A percentile compares a stretch with the other conserved stretches of the same genome.
Conservation (phyloP, 768 basidiomycete genomes). For the Podaxis rugospora region DNA sequence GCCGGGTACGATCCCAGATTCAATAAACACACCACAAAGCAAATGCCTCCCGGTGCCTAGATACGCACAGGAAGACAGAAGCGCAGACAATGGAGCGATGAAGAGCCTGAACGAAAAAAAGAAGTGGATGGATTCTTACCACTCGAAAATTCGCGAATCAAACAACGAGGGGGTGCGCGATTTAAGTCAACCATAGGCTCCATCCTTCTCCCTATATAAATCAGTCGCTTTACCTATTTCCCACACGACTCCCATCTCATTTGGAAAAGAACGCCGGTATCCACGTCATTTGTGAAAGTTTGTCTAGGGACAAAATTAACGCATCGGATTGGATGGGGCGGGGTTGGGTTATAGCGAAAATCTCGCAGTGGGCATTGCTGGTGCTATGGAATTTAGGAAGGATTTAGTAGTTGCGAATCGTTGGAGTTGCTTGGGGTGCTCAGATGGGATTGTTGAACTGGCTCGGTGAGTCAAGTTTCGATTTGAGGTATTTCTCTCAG, state of each 20-base stretch:
- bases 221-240: not conserved
- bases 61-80: too few relatives aligned
- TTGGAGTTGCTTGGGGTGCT: not conserved
- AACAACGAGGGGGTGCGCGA: not conserved
- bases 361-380: not conserved
- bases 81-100: not conserved
- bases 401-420: not conserved
- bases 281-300: not conserved
- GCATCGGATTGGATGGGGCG: not conserved
- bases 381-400: not conserved
- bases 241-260: not conserved
- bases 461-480: not conserved
- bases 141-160: not conserved
- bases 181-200: not conserved
- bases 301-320: not conserved
- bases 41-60: too few relatives aligned
- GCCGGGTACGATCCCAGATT: too few relatives aligned
- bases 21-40: too few relatives aligned
- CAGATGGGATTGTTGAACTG: not conserved
- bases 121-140: too few relatives aligned
- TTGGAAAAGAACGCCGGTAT: not conserved
- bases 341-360: not conserved
- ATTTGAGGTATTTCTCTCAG: not conserved
- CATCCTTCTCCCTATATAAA: not conserved
- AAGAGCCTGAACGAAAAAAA: not conserved